Evolutionary conservation across 2,329 filamentous ascomycete genomes (phyloP).

Genomic region (Fusarium anguioides): DNA sequence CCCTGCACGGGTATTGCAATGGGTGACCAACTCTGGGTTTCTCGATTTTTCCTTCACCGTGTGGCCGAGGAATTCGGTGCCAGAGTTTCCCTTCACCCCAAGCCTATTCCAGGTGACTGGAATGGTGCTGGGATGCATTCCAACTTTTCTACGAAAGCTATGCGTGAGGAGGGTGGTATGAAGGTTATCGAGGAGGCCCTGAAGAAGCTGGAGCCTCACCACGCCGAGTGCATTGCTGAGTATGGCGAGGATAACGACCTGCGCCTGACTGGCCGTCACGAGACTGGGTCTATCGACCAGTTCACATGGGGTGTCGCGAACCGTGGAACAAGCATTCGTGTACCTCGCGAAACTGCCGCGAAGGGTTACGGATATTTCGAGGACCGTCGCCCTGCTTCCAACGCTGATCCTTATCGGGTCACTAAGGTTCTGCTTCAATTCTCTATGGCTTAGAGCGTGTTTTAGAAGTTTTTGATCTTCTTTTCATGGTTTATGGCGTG

Average conservation of each 20-base stretch:
- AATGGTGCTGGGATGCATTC: conserved; percentile 92
- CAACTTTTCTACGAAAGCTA: conserved; percentile 92
- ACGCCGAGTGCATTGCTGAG: conserved; percentile 87
- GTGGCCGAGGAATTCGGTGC: conserved; percentile 97
- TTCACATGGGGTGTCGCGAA: conserved; percentile 94
- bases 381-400: conserved; percentile 83
- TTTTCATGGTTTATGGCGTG: conserved; percentile 24
- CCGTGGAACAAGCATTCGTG: conserved; percentile 93
- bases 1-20: conserved; percentile 88
- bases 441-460: conserved; percentile 35
- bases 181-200: conserved; percentile 90
- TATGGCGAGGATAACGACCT: conserved; percentile 97
- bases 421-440: conserved; percentile 73
- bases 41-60: conserved; percentile 84
- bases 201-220: conserved; percentile 83
- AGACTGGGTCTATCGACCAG: conserved; percentile 92
- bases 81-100: conserved; percentile 94
- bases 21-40: conserved; percentile 95
- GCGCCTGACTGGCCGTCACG: conserved; percentile 91
- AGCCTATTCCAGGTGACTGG: conserved; percentile 93
- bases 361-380: conserved; percentile 97
- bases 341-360: conserved; percentile 84
- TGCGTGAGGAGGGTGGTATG: conserved; percentile 92
- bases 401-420: conserved; percentile 86
- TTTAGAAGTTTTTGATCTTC: conserved; percentile 11